These are phyloP conservation scores for Tetrapisispora taiwanensis DNA, from an alignment of 805 yeast genomes.

Conservation along the genomic window DNA sequence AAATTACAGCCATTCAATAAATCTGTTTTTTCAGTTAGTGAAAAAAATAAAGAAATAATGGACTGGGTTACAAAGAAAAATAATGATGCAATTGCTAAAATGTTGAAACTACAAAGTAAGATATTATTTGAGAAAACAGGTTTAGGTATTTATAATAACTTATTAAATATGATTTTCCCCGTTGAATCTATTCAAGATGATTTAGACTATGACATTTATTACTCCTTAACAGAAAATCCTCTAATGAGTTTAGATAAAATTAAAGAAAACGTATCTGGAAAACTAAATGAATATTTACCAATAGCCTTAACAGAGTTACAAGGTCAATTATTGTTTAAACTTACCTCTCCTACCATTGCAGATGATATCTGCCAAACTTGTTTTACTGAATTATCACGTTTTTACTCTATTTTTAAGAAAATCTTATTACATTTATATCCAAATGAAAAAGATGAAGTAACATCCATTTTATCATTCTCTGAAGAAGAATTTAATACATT, in stretches of 20 bases:
- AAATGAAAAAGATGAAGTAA: conserved; percentile 13
- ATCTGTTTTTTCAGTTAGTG: conserved; percentile 28
- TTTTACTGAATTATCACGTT: conserved; percentile 37
- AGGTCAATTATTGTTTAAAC: conserved; percentile 42
- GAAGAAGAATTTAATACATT: conserved; percentile 51
- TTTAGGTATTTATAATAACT: conserved; percentile 48
- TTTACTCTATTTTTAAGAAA: conserved; percentile 31
- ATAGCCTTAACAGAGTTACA: conserved; percentile 52
- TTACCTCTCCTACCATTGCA: conserved; percentile 55
- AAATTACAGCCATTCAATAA: conserved; percentile 33
- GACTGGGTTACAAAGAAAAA: conserved; percentile 27
- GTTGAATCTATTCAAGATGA: conserved; percentile 40
- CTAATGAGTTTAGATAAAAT: conserved; percentile 35
- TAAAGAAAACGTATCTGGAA: conserved; percentile 37
- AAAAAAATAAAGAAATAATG: conserved; percentile 14
- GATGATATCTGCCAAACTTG: conserved; percentile 45
- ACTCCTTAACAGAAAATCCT: conserved; percentile 53
- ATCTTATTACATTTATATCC: conserved; percentile 30
- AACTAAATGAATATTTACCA: conserved; percentile 37
- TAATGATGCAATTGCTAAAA: conserved; percentile 16
- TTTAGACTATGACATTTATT: conserved; percentile 52
- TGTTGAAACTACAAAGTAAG: conserved; percentile 39
- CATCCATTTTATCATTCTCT: conserved; percentile 20
- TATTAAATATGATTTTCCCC: conserved; percentile 65
- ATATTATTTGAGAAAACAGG: conserved; percentile 43